These are phyloP conservation scores for Omphalea diandra DNA, from an alignment of 441 rosid genomes.

Conservation along the genomic window DNA sequence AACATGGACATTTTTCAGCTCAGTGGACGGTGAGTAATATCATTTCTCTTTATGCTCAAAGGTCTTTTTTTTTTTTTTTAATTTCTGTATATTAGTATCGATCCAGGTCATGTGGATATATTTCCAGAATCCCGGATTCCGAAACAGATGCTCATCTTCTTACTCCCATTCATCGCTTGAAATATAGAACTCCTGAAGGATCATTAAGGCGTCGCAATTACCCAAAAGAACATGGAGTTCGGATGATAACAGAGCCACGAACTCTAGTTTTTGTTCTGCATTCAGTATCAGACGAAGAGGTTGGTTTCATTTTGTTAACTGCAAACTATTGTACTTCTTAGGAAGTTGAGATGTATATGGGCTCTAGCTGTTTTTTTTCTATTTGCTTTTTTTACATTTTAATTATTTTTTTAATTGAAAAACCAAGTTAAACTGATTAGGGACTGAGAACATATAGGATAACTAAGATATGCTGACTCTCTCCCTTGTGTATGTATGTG, in stretches of 20 bases:
- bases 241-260: too few relatives aligned
- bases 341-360: neutral
- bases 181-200: conserved; percentile 37
- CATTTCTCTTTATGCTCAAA: neutral
- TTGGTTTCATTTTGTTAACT: conserved; percentile 24
- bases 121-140: conserved; percentile 77
- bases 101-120: conserved; percentile 83
- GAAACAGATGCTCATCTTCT: conserved; percentile 60
- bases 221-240: conserved; percentile 59
- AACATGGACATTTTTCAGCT: conserved; percentile 58
- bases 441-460: conserved; percentile 5
- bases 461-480: conserved; percentile 11
- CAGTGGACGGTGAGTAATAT: conserved; percentile 59
- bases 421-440: neutral
- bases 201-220: conserved; percentile 32
- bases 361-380: conserved; percentile 1
- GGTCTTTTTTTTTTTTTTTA: too few relatives aligned
- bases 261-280: conserved; percentile 67
- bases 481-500: neutral
- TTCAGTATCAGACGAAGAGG: conserved; percentile 78
- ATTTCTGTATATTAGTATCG: conserved; percentile 46
- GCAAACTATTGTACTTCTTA: conserved; percentile 3
- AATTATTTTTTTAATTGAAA: conserved; percentile 1
- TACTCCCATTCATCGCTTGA: conserved; percentile 49
- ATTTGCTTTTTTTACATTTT: neutral